Base-by-base conservation (phyloP, 108 stramenopile species). In the Cylindrotheca fusiformis region DNA sequence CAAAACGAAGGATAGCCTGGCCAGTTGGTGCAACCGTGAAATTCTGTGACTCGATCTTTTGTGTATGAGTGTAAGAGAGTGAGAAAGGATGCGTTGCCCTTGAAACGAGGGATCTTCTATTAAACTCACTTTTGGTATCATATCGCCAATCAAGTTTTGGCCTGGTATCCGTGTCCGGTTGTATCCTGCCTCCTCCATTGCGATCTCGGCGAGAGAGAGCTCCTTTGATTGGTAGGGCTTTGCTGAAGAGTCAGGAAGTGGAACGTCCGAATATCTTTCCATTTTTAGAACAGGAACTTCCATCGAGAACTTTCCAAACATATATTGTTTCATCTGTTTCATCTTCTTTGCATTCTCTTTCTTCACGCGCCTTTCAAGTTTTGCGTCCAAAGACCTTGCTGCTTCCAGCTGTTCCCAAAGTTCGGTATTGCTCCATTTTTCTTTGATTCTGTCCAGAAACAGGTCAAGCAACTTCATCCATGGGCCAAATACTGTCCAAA, bases 381-480 rank as follows among this genome's bases (percentile, higher is more conserved):
- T 69, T 29, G 71, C 63, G 10, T 88, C 67, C 21, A 29, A 30
- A 14, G 36, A 41, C 14, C 36, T 6, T 20, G 49, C 61, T 1
- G 55, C 59, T 45, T 67, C 53, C 27, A 12, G 20, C 55, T 66
- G 22, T 58, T 71, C 63, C 36, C 36, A 41, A 14, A 41, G 10
- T 10, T 41, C 36, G 10, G 6, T 14, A 41, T 41, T 14, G 6
- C 36, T 14, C 6, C 6, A 10, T 14, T 10, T 41, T 10, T 65
- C 46, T 22, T 27, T 27, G 8, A 33, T 61, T 55, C 64, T 68
- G 56, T 82, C 72, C 21, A 61, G 67, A 47, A 36, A 74, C 0
- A 80, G 55, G 55, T 93, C 91, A 5, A 82, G 53, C 32, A 84
- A 47, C 58, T 82, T 91, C 90, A 91, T 91, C 90, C 86, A 91